Evolutionary conservation across 1,284 basidiomycete genomes (phyloP), one percentile per base, ranked within the genome.

Genomic region (Omphalotus olearius): DNA sequence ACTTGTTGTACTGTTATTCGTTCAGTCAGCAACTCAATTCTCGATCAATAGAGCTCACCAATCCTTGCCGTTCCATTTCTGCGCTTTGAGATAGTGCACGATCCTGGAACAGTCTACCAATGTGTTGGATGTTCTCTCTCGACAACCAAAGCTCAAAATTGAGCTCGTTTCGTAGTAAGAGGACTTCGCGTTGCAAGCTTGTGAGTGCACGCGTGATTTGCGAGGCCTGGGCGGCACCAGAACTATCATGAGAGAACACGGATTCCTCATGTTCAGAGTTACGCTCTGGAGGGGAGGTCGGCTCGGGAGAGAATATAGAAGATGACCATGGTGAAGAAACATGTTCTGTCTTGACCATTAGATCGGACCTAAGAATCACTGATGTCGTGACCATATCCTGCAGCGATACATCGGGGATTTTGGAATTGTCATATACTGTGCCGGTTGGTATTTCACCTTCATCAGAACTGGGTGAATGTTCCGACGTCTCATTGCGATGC

Each of bases 81-180:
- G 85, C 85, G 45, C 79, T 83, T 59, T 80, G 79, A 51, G 84
- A 81, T 23, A 87, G 63, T 25, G 88, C 79, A n/a, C 78, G 79
- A 56, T 90, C 84, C 55, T 84, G 76, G 60, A 88, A 85, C 46
- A 92, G 66, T 41, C 82, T 74, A n/a, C 84, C 86, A 50, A 93
- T 86, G 59, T 91, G 87, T 62, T 80, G 80, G 48, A 86, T 76
- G 55, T 90, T 90, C 66, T 91, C 82, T 57, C 86, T 73, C 54
- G 86, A 83, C 39, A 88, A 71, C 85, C 88, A 92, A 18, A 85
- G 70, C 68, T 92, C 87, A 53, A 91, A 88, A 62, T 90, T 89
- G 38, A 91, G 78, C 57, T 91, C 88, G 62, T 83, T 90, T 47
- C 83, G 76, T 23, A 92, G 69, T 33, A 91, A 67, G 5, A 91